A percentile compares a stretch with the other conserved stretches of the same genome.
phyloP scores from a whole-genome alignment of 257 asterid species.

The Solanum lycopersicoides region DNA sequence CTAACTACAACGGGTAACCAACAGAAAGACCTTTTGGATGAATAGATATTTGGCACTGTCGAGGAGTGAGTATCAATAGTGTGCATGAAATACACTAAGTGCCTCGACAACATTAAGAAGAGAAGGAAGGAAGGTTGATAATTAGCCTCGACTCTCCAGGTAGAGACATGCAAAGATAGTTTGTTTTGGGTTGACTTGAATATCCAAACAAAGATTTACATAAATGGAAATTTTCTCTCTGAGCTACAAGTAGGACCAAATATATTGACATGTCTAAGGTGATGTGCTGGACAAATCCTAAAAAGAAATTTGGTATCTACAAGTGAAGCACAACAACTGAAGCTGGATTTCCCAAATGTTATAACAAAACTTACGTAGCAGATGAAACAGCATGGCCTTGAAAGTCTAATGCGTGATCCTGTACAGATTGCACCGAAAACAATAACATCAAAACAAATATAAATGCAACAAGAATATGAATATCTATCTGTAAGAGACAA shows the following conservation, averaged over 20 bases:
- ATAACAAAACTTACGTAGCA: constrained; percentile 24
- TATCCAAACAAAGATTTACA: background rate
- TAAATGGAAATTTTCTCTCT: background rate
- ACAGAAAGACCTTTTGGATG: background rate
- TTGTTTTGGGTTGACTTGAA: background rate
- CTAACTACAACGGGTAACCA: background rate
- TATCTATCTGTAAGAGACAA: background rate
- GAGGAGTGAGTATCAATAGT: background rate
- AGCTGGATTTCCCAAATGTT: background rate
- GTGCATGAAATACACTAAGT: background rate
- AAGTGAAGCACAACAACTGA: background rate
- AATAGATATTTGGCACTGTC: background rate
- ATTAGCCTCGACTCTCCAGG: background rate
- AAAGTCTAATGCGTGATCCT: constrained; percentile 13
- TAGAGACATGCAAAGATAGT: background rate
- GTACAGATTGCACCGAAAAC: background rate
- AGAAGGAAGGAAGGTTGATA: background rate
- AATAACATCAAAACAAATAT: background rate
- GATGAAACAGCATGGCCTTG: background rate
- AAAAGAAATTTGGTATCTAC: background rate
- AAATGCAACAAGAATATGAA: background rate
- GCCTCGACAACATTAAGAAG: too few relatives aligned
- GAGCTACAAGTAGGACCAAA: background rate
- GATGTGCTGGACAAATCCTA: background rate
- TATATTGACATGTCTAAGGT: background rate